These are phyloP conservation scores for Diaporthe australafricana DNA, from an alignment of 2,329 filamentous ascomycete genomes.

Conservation along the genomic window DNA sequence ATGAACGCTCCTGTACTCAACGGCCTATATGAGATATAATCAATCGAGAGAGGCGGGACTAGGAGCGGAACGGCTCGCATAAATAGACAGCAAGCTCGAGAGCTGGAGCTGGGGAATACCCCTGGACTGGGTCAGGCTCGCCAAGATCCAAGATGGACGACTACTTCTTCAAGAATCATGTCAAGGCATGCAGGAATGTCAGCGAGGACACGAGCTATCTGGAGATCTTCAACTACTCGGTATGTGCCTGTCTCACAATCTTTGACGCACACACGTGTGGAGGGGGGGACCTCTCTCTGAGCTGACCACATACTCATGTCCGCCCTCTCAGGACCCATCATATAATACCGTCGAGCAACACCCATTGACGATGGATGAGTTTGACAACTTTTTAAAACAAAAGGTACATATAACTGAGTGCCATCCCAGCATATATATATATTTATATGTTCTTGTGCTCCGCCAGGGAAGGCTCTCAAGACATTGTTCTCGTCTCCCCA, in stretches of 20 bases:
- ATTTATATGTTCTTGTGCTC: too few species aligned
- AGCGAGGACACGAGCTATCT: constrained; percentile 65
- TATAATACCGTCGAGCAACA: constrained; percentile 65
- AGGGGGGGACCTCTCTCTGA: too few species aligned
- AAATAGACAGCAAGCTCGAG: constrained; percentile 30
- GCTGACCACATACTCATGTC: not conserved
- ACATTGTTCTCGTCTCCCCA: not conserved
- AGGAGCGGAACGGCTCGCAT: constrained; percentile 17
- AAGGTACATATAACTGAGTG: constrained; percentile 49
- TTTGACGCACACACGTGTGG: not conserved
- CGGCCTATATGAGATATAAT: constrained; percentile 2
- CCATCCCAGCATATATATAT: too few species aligned
- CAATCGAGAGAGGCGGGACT: not conserved
- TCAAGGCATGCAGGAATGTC: constrained; percentile 61
- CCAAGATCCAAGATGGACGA: constrained; percentile 66
- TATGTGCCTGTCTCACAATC: constrained; percentile 47
- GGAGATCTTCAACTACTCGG: constrained; percentile 71
- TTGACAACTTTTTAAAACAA: constrained; percentile 66
- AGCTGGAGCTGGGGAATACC: not conserved
- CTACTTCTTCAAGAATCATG: constrained; percentile 64
- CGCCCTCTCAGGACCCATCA: constrained; percentile 56
- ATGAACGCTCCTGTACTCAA: constrained; percentile 7
- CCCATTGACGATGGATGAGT: constrained; percentile 63
- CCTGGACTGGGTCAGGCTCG: not conserved
- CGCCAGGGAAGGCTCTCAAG: not conserved